Percentiles rank a stretch among this genome's conserved stretches.
These are phyloP conservation scores for Trichoderma asperelloides DNA, from an alignment of 495 filamentous ascomycete species.

Conservation along the genomic window DNA sequence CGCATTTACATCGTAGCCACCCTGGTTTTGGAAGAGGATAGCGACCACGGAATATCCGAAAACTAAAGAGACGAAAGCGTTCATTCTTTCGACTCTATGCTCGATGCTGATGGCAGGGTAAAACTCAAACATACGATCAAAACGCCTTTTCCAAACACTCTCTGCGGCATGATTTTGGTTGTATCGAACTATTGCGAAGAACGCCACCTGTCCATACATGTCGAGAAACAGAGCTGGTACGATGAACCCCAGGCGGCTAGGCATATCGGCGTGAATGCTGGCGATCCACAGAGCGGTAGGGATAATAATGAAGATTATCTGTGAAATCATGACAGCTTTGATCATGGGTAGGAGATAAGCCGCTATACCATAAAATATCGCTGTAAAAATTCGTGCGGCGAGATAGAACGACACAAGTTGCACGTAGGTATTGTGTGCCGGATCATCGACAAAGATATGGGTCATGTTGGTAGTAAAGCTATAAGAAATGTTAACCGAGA, in stretches of 20 bases:
- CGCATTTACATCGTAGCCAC: conserved; percentile 43
- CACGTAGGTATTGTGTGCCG: conserved; percentile 32
- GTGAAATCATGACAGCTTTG: conserved; percentile 40
- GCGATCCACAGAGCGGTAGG: conserved; percentile 44
- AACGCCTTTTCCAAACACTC: conserved; percentile 10
- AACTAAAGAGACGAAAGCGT: conserved; percentile 51
- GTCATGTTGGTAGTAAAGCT: conserved; percentile 50
- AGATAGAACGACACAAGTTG: conserved; percentile 49
- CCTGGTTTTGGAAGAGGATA: conserved; percentile 44
- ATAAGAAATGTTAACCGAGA: conserved; percentile 4
- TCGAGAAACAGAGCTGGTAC: conserved; percentile 43
- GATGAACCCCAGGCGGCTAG: conserved; percentile 34
- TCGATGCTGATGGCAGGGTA: conserved; percentile 53
- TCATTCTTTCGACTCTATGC: conserved; percentile 49
- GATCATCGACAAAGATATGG: conserved; percentile 30
- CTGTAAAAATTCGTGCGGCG: conserved; percentile 41
- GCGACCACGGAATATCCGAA: conserved; percentile 52
- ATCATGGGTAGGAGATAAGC: conserved; percentile 44
- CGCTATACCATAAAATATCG: conserved; percentile 31
- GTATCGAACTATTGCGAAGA: conserved; percentile 24
- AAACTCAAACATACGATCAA: conserved; percentile 43
- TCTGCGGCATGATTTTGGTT: background rate
- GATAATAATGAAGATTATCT: conserved; percentile 28
- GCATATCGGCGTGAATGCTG: conserved; percentile 39
- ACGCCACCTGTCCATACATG: conserved; percentile 25